These are phyloP conservation scores for Pterocarpus santalinus DNA, from an alignment of 306 rosid species.

Conservation along the genomic window DNA sequence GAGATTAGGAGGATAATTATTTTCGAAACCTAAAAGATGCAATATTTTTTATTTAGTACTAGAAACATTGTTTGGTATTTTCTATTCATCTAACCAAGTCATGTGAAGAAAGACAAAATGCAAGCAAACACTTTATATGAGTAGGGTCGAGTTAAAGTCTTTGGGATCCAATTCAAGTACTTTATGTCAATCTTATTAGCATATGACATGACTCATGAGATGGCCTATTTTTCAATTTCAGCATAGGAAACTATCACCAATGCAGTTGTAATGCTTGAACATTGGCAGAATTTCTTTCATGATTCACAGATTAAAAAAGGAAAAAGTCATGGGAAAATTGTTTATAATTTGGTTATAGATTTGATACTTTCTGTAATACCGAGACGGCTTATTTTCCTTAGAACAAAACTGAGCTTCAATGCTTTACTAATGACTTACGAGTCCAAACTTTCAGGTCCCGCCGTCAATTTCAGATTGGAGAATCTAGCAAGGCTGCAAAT, in stretches of 20 bases:
- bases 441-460: conserved; percentile 52
- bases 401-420: neutral
- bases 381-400: neutral
- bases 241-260: neutral
- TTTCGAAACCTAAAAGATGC: neutral
- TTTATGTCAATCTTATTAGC: too few relatives aligned
- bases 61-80: neutral
- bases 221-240: neutral
- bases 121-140: neutral
- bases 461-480: conserved; percentile 46
- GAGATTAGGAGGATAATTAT: neutral
- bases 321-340: conserved; percentile 1
- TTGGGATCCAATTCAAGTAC: neutral
- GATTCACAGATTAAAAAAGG: neutral
- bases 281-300: conserved; percentile 5
- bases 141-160: neutral
- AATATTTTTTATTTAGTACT: neutral
- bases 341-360: conserved; percentile 7
- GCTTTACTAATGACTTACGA: neutral
- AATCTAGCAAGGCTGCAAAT: conserved; percentile 45
- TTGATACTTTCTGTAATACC: neutral
- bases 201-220: too few relatives aligned
- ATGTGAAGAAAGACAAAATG: neutral
- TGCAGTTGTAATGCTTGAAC: neutral
- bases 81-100: neutral